Evolutionary conservation across 768 basidiomycete genomes (phyloP).

Genomic region (Calocybe gangraenosa): DNA sequence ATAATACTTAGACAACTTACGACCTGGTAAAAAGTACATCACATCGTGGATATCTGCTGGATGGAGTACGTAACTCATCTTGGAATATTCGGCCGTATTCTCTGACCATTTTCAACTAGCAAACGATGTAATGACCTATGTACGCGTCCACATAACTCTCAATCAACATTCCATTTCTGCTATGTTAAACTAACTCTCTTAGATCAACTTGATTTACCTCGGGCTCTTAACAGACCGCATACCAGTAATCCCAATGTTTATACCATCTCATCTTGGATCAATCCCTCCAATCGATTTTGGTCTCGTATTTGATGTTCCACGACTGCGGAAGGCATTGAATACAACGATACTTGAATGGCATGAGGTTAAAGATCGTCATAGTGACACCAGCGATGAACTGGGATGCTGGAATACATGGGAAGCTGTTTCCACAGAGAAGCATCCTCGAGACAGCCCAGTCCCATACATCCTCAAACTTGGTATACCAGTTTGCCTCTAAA

Average conservation of each 20-base stretch:
- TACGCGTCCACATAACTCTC: too few relatives aligned
- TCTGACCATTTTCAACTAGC: slow-evolving; percentile 33
- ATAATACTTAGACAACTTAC: slow-evolving; percentile 50
- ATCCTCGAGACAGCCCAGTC: slow-evolving; percentile 34
- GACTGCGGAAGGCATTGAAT: slow-evolving; percentile 39
- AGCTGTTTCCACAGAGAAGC: slow-evolving; percentile 30
- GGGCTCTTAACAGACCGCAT: slow-evolving; percentile 54
- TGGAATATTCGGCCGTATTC: slow-evolving; percentile 3
- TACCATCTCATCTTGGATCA: slow-evolving; percentile 50
- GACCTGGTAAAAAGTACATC: slow-evolving; percentile 57
- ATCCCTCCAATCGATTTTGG: slow-evolving; percentile 53
- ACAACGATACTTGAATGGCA: slow-evolving; percentile 59
- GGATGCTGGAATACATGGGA: slow-evolving; percentile 58
- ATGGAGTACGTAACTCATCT: slow-evolving; percentile 50
- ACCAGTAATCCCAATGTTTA: slow-evolving; percentile 56
- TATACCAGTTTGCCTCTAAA: slow-evolving; percentile 9
- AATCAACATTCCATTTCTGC: not conserved
- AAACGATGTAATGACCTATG: slow-evolving; percentile 77
- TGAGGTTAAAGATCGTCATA: slow-evolving; percentile 49
- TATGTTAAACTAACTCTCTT: not conserved
- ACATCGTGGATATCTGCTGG: slow-evolving; percentile 76
- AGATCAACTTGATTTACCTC: slow-evolving; percentile 59
- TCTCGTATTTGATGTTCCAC: slow-evolving; percentile 56
- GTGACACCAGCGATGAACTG: slow-evolving; percentile 37
- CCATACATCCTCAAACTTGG: slow-evolving; percentile 38